Percentiles rank a stretch among this genome's conserved stretches.
These are phyloP conservation scores for Podila epigama DNA, from an alignment of 192 early-diverging fungal species.

Conservation along the genomic window DNA sequence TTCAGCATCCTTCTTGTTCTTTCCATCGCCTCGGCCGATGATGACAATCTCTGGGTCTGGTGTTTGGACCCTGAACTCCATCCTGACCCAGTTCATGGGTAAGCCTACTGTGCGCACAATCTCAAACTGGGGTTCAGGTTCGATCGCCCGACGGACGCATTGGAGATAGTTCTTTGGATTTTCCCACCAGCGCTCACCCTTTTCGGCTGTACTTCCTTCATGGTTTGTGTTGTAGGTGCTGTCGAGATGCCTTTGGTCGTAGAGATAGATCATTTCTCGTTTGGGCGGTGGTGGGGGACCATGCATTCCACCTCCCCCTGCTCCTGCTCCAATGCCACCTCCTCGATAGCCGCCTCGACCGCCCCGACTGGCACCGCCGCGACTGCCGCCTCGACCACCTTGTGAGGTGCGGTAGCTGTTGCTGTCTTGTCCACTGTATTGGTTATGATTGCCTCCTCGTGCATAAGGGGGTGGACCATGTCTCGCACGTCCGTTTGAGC, in stretches of 20 bases:
- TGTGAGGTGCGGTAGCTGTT: not conserved
- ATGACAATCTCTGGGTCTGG: slow-evolving; percentile 37
- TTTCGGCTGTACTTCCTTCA: slow-evolving; percentile 22
- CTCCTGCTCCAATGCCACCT: slow-evolving; percentile 15
- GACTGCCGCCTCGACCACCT: slow-evolving; percentile 2
- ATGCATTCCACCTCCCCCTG: not conserved
- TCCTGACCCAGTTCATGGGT: slow-evolving; percentile 43
- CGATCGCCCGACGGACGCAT: slow-evolving; percentile 37
- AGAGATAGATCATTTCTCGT: slow-evolving; percentile 37
- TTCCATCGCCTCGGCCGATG: slow-evolving; percentile 43
- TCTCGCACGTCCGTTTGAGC: slow-evolving; percentile 1
- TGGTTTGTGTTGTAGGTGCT: slow-evolving; percentile 38
- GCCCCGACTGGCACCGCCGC: too few relatives aligned
- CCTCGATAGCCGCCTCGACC: slow-evolving; percentile 21
- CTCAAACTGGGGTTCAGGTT: slow-evolving; percentile 42
- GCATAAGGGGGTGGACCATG: not conserved
- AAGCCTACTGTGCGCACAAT: slow-evolving; percentile 17
- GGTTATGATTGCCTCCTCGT: slow-evolving; percentile 3
- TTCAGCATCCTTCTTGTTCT: slow-evolving; percentile 54
- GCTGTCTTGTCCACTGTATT: not conserved
- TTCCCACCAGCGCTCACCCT: slow-evolving; percentile 49
- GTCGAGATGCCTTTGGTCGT: slow-evolving; percentile 45
- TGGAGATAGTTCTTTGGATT: slow-evolving; percentile 48
- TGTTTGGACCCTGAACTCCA: slow-evolving; percentile 43
- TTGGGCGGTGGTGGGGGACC: slow-evolving; percentile 16